Evolutionary conservation across 2,329 filamentous ascomycete species (phyloP).

Genomic region (Colletotrichum graminicola): DNA sequence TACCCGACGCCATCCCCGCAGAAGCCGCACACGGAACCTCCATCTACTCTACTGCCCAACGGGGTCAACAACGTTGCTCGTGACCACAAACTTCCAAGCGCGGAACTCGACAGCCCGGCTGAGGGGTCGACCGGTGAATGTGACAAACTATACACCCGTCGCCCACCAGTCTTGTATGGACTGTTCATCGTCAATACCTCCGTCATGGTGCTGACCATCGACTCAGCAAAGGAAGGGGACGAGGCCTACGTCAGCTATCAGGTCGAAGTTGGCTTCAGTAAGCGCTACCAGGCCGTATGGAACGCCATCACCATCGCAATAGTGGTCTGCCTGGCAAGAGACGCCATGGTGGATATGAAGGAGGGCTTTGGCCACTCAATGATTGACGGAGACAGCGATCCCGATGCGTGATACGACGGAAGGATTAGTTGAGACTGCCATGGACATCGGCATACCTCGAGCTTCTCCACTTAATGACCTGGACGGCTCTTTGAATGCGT

Average conservation of each 20-base stretch:
- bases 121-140: no score
- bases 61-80: not conserved
- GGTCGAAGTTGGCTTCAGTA: conserved; percentile 56
- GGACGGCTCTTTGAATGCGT: conserved; percentile 25
- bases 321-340: conserved; percentile 55
- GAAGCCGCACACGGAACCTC: conserved; percentile 1
- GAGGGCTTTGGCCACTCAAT: conserved; percentile 53
- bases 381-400: conserved; percentile 52
- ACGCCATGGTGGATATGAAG: conserved; percentile 52
- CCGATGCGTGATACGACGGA: conserved; percentile 50
- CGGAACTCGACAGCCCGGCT: not conserved
- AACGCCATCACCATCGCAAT: conserved; percentile 59
- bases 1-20: conserved; percentile 28
- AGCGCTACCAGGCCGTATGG: conserved; percentile 57
- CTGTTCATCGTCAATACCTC: conserved; percentile 57
- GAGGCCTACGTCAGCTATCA: conserved; percentile 57
- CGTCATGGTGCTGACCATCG: conserved; percentile 56
- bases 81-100: not conserved
- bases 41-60: not conserved
- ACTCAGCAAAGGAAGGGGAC: conserved; percentile 52
- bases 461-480: not conserved
- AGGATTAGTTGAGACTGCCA: conserved; percentile 4
- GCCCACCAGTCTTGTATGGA: conserved; percentile 58
- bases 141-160: conserved; percentile 9
- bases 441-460: not conserved